phyloP scores from a whole-genome alignment of 768 basidiomycete genomes.

The Pleurotus ostreatus region DNA sequence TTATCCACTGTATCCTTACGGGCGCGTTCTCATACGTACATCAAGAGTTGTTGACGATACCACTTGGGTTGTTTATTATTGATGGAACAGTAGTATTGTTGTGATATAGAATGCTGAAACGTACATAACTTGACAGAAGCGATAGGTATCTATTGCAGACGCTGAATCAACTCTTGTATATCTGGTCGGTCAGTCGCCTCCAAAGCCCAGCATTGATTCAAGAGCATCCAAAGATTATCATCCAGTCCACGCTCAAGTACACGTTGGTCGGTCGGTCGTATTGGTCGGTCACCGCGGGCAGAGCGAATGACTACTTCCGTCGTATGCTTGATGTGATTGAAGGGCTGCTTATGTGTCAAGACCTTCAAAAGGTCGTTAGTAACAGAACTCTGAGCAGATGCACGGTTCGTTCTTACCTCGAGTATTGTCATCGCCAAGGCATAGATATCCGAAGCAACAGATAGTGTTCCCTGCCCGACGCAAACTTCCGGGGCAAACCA shows the following conservation, averaged over 20 bases:
- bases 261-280: constrained; percentile 10
- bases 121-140: no score
- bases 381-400: neutral
- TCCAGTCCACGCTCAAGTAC: constrained; percentile 14
- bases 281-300: constrained; percentile 13
- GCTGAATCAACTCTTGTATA: constrained; percentile 9
- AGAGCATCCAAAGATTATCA: constrained; percentile 15
- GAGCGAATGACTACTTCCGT: constrained; percentile 47
- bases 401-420: constrained; percentile 33
- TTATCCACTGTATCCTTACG: constrained; percentile 15
- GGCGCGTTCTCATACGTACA: constrained; percentile 5
- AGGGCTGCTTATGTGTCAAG: constrained; percentile 51
- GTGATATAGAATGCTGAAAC: neutral
- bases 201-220: constrained; percentile 13
- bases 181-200: constrained; percentile 10
- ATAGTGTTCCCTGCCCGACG: constrained; percentile 43
- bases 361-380: constrained; percentile 28
- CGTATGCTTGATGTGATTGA: constrained; percentile 43
- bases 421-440: constrained; percentile 55
- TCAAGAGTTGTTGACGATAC: neutral
- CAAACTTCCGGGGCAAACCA: constrained; percentile 60
- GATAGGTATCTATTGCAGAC: neutral
- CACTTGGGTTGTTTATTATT: constrained; percentile 2
- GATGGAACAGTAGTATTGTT: neutral
- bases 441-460: constrained; percentile 47